Percentiles rank a stretch among this genome's conserved stretches.
phyloP scores from a whole-genome alignment of 1,284 basidiomycete species.

The Boletus semigastroideus region DNA sequence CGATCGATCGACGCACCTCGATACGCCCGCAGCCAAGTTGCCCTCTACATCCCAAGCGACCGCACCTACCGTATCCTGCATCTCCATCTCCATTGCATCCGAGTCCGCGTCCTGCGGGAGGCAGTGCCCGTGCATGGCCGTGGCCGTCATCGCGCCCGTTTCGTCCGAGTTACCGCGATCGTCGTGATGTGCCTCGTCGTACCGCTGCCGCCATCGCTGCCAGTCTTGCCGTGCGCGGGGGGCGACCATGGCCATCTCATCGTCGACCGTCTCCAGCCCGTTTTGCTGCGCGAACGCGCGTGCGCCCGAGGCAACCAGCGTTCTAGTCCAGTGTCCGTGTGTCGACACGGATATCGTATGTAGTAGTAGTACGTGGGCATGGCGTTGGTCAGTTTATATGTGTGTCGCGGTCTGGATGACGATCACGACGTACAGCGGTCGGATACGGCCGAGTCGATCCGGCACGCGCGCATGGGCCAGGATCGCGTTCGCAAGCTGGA shows the following conservation, averaged over 20 bases:
- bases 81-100: too few relatives aligned
- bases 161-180: too few relatives aligned
- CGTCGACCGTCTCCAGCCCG: slow-evolving; percentile 37
- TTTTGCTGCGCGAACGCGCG: slow-evolving; percentile 41
- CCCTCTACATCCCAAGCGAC: slow-evolving; percentile 48
- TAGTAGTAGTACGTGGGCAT: too few relatives aligned
- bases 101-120: slow-evolving; percentile 10
- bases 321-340: slow-evolving; percentile 34
- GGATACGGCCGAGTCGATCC: slow-evolving; percentile 61
- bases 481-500: slow-evolving; percentile 53
- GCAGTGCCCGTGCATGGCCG: too few relatives aligned
- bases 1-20: slow-evolving; percentile 47
- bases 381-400: background rate
- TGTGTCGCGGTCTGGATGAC: background rate
- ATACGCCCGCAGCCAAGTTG: slow-evolving; percentile 67
- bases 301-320: slow-evolving; percentile 55
- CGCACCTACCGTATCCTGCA: slow-evolving; percentile 78
- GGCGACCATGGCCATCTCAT: slow-evolving; percentile 46
- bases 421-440: slow-evolving; percentile 51
- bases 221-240: slow-evolving; percentile 53
- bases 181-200: slow-evolving; percentile 19
- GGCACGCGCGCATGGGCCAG: slow-evolving; percentile 50
- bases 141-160: too few relatives aligned
- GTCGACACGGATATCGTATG: too few relatives aligned
- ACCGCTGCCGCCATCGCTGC: slow-evolving; percentile 55